These are phyloP conservation scores for Cyclotella choctawhatcheeana DNA, from an alignment of 108 stramenopile species.

Conservation along the genomic window DNA sequence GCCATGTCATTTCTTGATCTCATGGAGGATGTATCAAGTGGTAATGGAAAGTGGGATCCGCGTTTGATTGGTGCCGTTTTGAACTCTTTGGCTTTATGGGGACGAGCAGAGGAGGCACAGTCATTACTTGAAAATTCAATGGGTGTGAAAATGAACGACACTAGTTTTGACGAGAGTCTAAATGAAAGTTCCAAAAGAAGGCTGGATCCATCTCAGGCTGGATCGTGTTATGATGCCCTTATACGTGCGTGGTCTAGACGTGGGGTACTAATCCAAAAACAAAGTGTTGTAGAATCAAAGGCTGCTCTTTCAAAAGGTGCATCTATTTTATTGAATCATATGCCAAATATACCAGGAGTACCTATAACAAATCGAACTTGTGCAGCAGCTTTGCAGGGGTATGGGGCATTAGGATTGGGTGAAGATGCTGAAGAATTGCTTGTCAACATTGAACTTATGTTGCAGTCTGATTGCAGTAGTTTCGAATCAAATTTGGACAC, in stretches of 20 bases:
- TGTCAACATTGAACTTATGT: conserved; percentile 27
- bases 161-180: background rate
- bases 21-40: conserved; percentile 26
- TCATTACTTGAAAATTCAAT: conserved; percentile 23
- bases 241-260: conserved; percentile 29
- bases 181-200: conserved; percentile 8
- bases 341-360: conserved; percentile 31
- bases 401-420: conserved; percentile 37
- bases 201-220: conserved; percentile 24
- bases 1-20: conserved; percentile 28
- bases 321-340: conserved; percentile 34
- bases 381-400: conserved; percentile 36
- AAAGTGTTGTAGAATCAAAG: background rate
- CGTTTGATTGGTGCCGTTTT: conserved; percentile 41
- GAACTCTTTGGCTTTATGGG: conserved; percentile 28
- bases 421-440: conserved; percentile 28
- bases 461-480: conserved; percentile 5
- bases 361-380: conserved; percentile 33
- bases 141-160: conserved; percentile 13
- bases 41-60: conserved; percentile 28
- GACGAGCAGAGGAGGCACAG: conserved; percentile 40
- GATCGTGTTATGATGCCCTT: conserved; percentile 42
- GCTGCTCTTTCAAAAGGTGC: conserved; percentile 21
- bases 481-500: conserved; percentile 24
- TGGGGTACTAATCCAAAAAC: conserved; percentile 5